Percentiles rank a stretch among this genome's conserved stretches.
These are phyloP conservation scores for Talaromyces albobiverticillius DNA, from an alignment of 2,329 filamentous ascomycete genomes.

Conservation along the genomic window DNA sequence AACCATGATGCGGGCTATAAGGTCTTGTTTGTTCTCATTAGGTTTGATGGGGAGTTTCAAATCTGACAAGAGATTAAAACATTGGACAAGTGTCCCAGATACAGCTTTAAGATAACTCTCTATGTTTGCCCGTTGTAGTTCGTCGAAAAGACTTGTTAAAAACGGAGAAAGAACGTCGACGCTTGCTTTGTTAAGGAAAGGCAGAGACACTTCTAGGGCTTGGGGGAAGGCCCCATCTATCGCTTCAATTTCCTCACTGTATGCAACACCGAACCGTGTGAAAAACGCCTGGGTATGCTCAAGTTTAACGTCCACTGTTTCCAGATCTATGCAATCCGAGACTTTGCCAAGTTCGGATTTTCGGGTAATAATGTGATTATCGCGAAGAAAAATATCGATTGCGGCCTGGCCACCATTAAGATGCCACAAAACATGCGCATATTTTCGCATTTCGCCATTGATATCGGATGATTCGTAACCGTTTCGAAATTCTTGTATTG, in stretches of 20 bases:
- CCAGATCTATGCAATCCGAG: conserved; percentile 74
- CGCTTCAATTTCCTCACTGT: conserved; percentile 77
- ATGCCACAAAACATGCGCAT: conserved; percentile 78
- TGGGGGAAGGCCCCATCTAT: conserved; percentile 81
- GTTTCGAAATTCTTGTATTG: conserved; percentile 86
- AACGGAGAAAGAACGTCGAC: conserved; percentile 85
- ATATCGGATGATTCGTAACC: conserved; percentile 87
- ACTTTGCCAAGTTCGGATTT: conserved; percentile 69
- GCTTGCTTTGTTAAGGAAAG: conserved; percentile 76
- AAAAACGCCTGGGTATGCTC: conserved; percentile 83
- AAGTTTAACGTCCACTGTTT: conserved; percentile 67
- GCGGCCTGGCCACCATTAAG: conserved; percentile 78
- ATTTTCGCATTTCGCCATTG: conserved; percentile 82
- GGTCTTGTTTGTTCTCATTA: conserved; percentile 59
- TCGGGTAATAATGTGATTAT: conserved; percentile 78
- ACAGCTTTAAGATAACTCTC: conserved; percentile 80
- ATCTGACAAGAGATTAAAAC: conserved; percentile 70
- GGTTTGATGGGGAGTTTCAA: conserved; percentile 64
- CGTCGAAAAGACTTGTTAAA: conserved; percentile 78
- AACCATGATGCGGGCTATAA: conserved; percentile 65
- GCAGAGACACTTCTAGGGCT: conserved; percentile 67
- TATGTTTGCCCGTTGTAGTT: conserved; percentile 72
- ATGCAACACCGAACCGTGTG: conserved; percentile 65
- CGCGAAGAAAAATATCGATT: conserved; percentile 82
- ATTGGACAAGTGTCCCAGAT: conserved; percentile 84